Conservation (phyloP, 2,329 filamentous ascomycete species). For the Capronia coronata region DNA sequence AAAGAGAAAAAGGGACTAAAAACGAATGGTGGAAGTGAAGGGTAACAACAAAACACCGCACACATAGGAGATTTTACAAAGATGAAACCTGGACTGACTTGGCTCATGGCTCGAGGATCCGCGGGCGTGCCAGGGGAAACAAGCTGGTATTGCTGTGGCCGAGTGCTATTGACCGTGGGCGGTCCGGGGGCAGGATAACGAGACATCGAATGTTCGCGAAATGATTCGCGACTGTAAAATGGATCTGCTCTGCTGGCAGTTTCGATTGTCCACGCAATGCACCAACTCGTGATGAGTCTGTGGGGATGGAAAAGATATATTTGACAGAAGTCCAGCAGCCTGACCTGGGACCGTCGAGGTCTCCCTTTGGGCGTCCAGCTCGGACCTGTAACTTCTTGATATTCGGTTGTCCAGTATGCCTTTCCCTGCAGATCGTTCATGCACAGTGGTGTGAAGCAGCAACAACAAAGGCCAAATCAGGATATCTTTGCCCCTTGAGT, state of each 20-base stretch:
- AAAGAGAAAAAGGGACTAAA: constrained; percentile 4
- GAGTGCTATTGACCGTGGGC: constrained; percentile 7
- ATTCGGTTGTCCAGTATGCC: constrained; percentile 3
- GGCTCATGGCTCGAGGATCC: constrained; percentile 27
- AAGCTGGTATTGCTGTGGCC: constrained; percentile 26
- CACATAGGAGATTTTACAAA: constrained; percentile 26
- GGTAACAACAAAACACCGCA: constrained; percentile 8
- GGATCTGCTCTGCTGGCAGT: background rate
- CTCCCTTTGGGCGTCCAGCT: background rate
- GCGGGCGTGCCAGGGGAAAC: constrained; percentile 26
- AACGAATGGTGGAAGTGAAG: constrained; percentile 8
- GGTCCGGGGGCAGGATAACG: constrained; percentile 10
- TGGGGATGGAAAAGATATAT: constrained; percentile 5
- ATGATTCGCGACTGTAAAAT: constrained; percentile 5
- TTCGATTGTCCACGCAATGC: constrained; percentile 5
- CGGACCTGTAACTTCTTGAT: constrained; percentile 10
- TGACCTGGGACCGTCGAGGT: background rate
- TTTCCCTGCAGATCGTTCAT: constrained; percentile 17
- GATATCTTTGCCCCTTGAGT: constrained; percentile 13
- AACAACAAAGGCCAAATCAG: constrained; percentile 4
- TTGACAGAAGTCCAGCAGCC: constrained; percentile 9
- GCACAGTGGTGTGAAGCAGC: no score
- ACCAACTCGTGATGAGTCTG: background rate
- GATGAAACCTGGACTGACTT: constrained; percentile 30
- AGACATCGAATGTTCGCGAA: constrained; percentile 14